Evolutionary conservation across 2,329 filamentous ascomycete species (phyloP).

Genomic region (Pseudovirgaria hyperparasitica): DNA sequence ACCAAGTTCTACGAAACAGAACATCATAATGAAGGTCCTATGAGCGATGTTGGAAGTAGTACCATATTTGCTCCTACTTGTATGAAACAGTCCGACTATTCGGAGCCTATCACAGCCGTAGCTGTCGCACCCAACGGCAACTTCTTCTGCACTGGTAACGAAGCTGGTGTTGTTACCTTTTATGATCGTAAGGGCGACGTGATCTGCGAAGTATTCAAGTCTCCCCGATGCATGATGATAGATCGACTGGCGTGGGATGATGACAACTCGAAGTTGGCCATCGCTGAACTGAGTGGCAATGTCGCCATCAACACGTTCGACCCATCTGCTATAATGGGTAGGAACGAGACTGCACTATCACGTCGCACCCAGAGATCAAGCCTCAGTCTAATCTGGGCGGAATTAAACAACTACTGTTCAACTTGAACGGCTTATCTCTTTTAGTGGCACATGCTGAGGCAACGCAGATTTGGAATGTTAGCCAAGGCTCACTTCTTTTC

Average conservation of each 20-base stretch:
- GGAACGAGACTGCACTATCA: too few species aligned
- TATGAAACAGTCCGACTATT: neutral
- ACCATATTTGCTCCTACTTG: constrained; percentile 1
- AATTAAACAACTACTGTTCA: neutral
- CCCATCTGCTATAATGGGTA: too few species aligned
- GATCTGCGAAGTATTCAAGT: neutral
- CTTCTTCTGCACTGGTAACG: neutral
- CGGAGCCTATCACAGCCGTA: neutral
- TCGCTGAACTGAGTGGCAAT: neutral
- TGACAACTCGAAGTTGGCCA: neutral
- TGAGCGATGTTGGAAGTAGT: neutral
- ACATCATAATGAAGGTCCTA: neutral
- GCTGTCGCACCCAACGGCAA: neutral
- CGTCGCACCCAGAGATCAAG: too few species aligned
- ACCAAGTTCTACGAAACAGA: neutral
- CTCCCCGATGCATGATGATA: too few species aligned
- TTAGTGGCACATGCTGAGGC: neutral
- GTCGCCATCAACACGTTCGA: neutral
- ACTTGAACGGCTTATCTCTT: neutral
- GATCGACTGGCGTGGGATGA: neutral
- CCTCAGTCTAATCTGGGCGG: neutral
- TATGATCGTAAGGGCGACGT: neutral
- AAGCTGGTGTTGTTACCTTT: neutral
- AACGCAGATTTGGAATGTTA: neutral
- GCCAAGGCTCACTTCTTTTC: neutral